Evolutionary conservation across 2,329 filamentous ascomycete genomes (phyloP).

Genomic region (Fusarium lyarnte): DNA sequence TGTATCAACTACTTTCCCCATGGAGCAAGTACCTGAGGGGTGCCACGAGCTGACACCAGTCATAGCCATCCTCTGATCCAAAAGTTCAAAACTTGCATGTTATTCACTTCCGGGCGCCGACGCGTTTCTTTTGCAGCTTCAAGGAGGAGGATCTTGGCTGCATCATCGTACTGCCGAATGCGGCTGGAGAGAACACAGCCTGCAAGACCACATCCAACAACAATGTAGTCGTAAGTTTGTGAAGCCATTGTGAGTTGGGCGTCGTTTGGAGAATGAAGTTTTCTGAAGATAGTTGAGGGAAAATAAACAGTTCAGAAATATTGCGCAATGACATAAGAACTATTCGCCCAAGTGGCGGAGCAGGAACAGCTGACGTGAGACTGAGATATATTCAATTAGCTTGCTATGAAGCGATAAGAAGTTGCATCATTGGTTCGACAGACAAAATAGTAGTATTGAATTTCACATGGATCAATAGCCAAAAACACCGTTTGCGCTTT

Average conservation of each 20-base stretch:
- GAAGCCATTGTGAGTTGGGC: background rate
- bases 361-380: conserved; percentile 5
- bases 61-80: conserved; percentile 35
- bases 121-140: conserved; percentile 50
- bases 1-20: conserved; percentile 66
- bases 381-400: too few relatives aligned
- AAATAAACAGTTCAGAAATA: background rate
- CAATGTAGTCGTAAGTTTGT: conserved; percentile 40
- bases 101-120: conserved; percentile 17
- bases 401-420: background rate
- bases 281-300: rapidly evolving
- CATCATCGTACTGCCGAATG: conserved; percentile 33
- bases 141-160: conserved; percentile 48
- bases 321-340: background rate
- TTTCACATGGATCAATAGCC: background rate
- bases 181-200: conserved; percentile 49
- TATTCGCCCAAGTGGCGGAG: background rate
- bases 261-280: rapidly evolving
- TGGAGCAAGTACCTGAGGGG: conserved; percentile 62
- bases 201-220: conserved; percentile 47
- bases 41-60: conserved; percentile 59
- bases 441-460: too few relatives aligned
- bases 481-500: background rate
- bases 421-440: background rate
- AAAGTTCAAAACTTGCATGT: conserved; percentile 41